Conservation (phyloP, 148 eudicot genomes). For the Heliamphora exappendiculata region DNA sequence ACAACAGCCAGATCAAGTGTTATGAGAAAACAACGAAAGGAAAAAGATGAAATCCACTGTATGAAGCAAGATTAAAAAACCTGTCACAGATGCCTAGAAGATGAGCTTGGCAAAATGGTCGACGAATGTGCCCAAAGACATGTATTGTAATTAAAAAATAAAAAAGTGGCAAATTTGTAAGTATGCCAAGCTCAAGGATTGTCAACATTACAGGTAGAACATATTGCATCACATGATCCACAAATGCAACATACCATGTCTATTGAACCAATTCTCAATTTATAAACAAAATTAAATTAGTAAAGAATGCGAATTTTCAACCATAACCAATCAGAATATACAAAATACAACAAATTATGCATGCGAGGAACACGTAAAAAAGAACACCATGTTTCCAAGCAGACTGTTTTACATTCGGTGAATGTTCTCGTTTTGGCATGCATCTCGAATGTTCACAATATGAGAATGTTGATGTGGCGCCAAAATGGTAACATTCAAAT, state of each 20-base stretch:
- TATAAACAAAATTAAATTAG: background rate
- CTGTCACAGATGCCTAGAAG: background rate
- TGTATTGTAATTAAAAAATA: background rate
- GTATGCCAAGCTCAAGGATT: no score
- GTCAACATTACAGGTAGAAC: background rate
- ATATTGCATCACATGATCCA: background rate
- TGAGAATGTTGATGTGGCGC: no score
- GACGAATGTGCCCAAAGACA: background rate
- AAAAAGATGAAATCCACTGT: background rate
- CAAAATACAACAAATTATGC: constrained; percentile 18
- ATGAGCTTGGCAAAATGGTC: background rate
- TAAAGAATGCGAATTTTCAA: background rate
- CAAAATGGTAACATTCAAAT: no score
- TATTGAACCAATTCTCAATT: background rate
- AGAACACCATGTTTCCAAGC: background rate
- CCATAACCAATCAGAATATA: background rate
- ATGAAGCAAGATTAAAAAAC: background rate
- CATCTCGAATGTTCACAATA: no score
- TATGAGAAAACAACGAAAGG: background rate
- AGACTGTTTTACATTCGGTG: no score
- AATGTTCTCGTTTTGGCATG: no score
- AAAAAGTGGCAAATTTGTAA: background rate
- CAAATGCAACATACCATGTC: background rate
- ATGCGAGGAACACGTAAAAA: constrained; percentile 6
- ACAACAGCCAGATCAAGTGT: background rate